Conservation (phyloP, 352 stramenopile genomes). For the Thraustochytrium striatum region DNA sequence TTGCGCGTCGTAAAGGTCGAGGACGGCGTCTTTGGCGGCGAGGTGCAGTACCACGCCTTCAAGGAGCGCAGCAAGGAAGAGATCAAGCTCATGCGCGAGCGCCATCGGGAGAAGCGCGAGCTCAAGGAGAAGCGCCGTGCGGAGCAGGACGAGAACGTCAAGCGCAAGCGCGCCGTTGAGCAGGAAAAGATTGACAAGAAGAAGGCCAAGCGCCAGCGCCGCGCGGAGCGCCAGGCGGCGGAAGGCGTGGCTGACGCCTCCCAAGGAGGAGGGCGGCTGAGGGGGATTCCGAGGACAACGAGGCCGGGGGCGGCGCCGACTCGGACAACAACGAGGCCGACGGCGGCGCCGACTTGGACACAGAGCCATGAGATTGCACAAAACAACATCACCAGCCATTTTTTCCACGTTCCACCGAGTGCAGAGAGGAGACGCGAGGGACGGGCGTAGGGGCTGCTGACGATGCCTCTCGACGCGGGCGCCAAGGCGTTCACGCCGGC, state of each 20-base stretch:
- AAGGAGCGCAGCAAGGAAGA: constrained; percentile 32
- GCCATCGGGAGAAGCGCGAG: background rate
- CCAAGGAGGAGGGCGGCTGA: no score
- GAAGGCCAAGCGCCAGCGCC: background rate
- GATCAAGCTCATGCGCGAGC: constrained; percentile 8
- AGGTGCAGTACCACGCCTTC: constrained; percentile 95
- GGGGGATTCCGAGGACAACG: background rate
- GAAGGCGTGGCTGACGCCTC: background rate
- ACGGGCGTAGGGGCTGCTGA: background rate
- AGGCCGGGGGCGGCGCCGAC: no score
- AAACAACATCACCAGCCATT: background rate
- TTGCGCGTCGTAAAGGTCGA: constrained; percentile 94
- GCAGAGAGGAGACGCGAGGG: background rate
- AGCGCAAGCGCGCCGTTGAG: constrained; percentile 47
- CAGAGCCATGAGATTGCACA: background rate
- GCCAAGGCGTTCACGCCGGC: background rate
- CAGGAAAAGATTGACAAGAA: constrained; percentile 36
- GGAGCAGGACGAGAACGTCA: constrained; percentile 48
- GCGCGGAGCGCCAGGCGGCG: background rate
- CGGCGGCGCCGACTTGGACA: no score
- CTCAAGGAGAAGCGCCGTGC: constrained; percentile 42
- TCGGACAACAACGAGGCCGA: background rate
- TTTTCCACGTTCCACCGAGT: background rate
- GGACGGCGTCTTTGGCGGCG: constrained; percentile 86
- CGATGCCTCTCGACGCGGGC: background rate